Conservation (phyloP, 75 land plant species). For the Cupressus sempervirens region DNA sequence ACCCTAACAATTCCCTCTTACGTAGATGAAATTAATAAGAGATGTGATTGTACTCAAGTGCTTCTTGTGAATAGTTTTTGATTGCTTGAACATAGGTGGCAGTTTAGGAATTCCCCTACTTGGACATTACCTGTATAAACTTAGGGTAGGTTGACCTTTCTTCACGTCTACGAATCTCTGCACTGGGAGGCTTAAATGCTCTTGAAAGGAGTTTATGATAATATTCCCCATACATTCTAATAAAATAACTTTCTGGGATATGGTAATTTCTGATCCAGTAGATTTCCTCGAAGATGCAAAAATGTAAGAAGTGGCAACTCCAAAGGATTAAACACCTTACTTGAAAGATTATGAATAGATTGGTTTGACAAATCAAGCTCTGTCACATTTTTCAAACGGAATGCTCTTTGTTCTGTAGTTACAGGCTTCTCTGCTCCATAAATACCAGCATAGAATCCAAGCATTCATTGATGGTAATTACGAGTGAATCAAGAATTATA, state of each 20-base stretch:
- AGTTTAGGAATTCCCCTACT: not conserved
- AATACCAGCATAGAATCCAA: slow-evolving; percentile 80
- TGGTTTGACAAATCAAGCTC: slow-evolving; percentile 80
- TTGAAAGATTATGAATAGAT: slow-evolving; percentile 44
- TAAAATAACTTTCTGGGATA: too few species aligned
- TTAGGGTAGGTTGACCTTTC: too few species aligned
- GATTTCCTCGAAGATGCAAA: slow-evolving; percentile 81
- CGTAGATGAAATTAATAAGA: not conserved
- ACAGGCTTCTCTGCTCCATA: slow-evolving; percentile 48
- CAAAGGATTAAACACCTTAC: slow-evolving; percentile 68
- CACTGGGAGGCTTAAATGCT: too few species aligned
- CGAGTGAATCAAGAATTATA: slow-evolving; percentile 65
- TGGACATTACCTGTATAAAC: too few species aligned
- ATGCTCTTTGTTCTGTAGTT: not conserved
- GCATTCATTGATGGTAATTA: slow-evolving; percentile 67
- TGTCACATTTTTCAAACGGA: slow-evolving; percentile 40
- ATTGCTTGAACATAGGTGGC: not conserved
- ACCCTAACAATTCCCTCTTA: not conserved
- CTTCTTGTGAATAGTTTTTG: not conserved
- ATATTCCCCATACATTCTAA: too few species aligned
- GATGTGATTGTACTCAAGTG: not conserved
- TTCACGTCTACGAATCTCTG: too few species aligned
- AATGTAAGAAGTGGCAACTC: slow-evolving; percentile 63
- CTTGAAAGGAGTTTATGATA: too few species aligned
- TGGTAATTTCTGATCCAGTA: slow-evolving; percentile 53